Base-by-base conservation (phyloP, 73 alveolate species). In the Blepharisma japonicum region DNA sequence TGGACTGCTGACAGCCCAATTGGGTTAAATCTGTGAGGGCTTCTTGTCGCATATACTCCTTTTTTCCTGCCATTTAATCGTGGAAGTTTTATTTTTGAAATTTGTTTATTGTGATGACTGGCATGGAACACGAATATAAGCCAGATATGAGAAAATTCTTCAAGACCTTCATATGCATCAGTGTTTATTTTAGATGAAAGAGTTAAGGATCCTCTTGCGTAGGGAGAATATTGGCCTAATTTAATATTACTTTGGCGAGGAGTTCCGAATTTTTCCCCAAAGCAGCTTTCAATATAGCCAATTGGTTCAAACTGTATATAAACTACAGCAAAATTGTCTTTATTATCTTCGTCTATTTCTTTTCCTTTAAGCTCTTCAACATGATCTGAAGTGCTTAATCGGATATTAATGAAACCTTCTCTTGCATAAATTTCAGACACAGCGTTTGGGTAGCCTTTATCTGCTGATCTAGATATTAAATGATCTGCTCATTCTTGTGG, bases 31-130 rank as follows among this genome's bases (percentile, higher is more conserved):
- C 98, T 83, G 82, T 94, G 98, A 0, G 98, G 98, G 7, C 94
- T 80, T 18, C 97, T 68, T 6, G 98, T 94, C 0, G 98, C 98
- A 84, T 91, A 91, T n/a, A 94, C 93, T n/a, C 98, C 98, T 67
- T 81, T 79, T 56, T 86, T 89, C 80, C 82, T 77, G n/a, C 94
- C 94, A 20, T 85, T 86, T 38, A 71, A 84, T 79, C 92, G 89
- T 4, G 98, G 98, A 45, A 97, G 98, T 25, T 81, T 81, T 11
- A 94, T 89, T 83, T 91, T 88, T 20, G 96, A 71, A 42, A 91
- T 91, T 67, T 20, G 80, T 45, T 79, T 80, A 56, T 81, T 86
- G 53, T 86, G 89, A 55, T 88, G 68, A 45, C 87, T 87, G n/a
- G 70, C 79, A 77, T 94, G 98, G 77, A 94, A 94, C 11, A 94